Conservation (phyloP, 2,329 filamentous ascomycete species). For the Sphaerulina vaccinii region DNA sequence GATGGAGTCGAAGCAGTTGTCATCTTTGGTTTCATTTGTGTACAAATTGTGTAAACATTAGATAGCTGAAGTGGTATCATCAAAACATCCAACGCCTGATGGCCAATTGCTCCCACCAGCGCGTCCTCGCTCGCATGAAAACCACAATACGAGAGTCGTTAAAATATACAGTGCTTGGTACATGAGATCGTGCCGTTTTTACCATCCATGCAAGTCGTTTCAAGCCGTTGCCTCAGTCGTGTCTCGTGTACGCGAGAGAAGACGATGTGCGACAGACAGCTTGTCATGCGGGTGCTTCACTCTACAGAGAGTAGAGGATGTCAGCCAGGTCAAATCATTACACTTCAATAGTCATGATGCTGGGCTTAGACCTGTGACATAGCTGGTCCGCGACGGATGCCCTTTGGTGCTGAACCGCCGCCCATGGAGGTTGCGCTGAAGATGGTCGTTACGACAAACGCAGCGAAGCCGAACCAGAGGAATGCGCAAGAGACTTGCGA, state of each 20-base stretch:
- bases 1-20: neutral
- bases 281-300: slow-evolving; percentile 1
- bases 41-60: slow-evolving; percentile 4
- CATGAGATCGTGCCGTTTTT: slow-evolving; percentile 5
- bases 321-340: no score
- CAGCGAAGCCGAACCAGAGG: slow-evolving; percentile 73
- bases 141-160: slow-evolving; percentile 14
- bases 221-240: neutral
- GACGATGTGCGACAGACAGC: neutral
- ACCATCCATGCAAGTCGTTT: neutral
- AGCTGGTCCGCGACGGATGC: slow-evolving; percentile 48
- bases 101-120: slow-evolving; percentile 1
- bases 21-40: slow-evolving; percentile 1
- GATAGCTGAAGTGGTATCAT: slow-evolving; percentile 3
- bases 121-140: neutral
- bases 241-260: neutral
- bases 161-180: slow-evolving; percentile 2
- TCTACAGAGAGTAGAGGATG: no score
- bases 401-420: slow-evolving; percentile 49
- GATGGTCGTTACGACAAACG: slow-evolving; percentile 56
- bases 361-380: slow-evolving; percentile 57
- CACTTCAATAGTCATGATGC: neutral
- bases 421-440: slow-evolving; percentile 57
- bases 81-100: slow-evolving; percentile 1
- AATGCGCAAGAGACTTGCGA: slow-evolving; percentile 73